Evolutionary conservation across 768 basidiomycete genomes (phyloP), one percentile per base, ranked within the genome.

Genomic region (Boletus vinaceobasis): DNA sequence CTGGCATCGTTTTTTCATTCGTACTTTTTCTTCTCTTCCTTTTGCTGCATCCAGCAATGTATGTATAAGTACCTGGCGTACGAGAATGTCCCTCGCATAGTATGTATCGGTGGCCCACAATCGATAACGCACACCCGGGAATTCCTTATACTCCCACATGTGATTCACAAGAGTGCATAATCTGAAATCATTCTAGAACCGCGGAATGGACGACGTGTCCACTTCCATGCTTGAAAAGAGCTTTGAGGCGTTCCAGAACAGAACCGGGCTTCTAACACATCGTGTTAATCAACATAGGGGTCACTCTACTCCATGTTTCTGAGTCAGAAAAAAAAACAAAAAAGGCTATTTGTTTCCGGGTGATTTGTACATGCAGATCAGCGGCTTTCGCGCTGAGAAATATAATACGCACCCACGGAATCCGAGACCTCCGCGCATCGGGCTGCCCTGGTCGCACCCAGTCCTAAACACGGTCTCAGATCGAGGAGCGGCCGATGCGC

Each of bases 51-150:
- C 9, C 55, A 58, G 63, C 66, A 47, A 7, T 53, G 45, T 69
- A 70, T 69, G 63, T 72, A 72, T 71, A 27, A 61, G 63, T 72
- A 71, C 69, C 69, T 49, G 53, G 66, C 52, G 59, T 74, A 69
- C 60, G 71, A 55, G n/a, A 56, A 63, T 26, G 65, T 59, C 10
- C 23, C 42, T 42, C 52, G 43, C 59, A 44, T 35, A 58, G 45
- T 58, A 65, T 65, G 60, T 65, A 69, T 61, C 56, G 50, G 54
- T 51, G 51, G 48, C 35, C 52, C 36, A 37, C 45, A 40, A 56
- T 36, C 54, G 36, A 55, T 49, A 43, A 46, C 50, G 38, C 48
- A 48, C 38, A 23, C 38, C 8, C 37, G 10, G 26, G 32, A 61
- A 52, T 60, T 36, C 48, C 44, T 43, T 27, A 9, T 33, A 15